Evolutionary conservation across 2,329 filamentous ascomycete genomes (phyloP), one percentile per base, ranked within the genome.

Genomic region (Eutypa lata): DNA sequence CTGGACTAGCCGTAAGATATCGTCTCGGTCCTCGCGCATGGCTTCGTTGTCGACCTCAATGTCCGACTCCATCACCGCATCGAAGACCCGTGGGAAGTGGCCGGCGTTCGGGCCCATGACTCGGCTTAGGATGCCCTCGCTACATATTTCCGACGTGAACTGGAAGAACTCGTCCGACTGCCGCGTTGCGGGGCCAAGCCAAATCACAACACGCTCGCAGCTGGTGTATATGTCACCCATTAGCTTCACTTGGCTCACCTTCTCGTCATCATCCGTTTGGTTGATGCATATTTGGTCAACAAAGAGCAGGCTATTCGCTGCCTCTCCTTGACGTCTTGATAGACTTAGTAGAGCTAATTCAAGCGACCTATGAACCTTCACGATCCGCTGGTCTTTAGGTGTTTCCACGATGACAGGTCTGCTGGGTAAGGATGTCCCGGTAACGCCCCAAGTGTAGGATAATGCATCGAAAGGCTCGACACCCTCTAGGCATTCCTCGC

Each of bases 381-480:
- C 49, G 14, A 47, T 51, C 11, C 44, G 56, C 8, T 52, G 31
- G 2, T 48, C 56, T 13, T 49, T 37, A 2, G 31, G 22, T 1
- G 51, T 53, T 21, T 66, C 60, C n/a, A 71, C 57, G 18, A 66
- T 48, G 16, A 71, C 53, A n/a, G 49, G 52, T 6, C 68, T 59
- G 43, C 63, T 50, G 4, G 65, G 61, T 4, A 24, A 26, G 1
- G 26, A 35, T n/a, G 42, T 19, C 3, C 45, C 31, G 2, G 59
- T 54, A 5, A 53, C 55, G n/a, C 55, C 60, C 68, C 66, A 71
- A 3, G 56, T 56, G 40, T 71, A 71, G 3, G 66, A 69, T 14
- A 71, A 61, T 14, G 67, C 61, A 37, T 69, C 63, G 43, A 67
- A 69, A 6, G 47, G 19, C 6, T 49, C 31, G 8, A 40, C 42